Evolutionary conservation across 2,329 filamentous ascomycete genomes (phyloP).

Genomic region (Monilinia aucupariae): DNA sequence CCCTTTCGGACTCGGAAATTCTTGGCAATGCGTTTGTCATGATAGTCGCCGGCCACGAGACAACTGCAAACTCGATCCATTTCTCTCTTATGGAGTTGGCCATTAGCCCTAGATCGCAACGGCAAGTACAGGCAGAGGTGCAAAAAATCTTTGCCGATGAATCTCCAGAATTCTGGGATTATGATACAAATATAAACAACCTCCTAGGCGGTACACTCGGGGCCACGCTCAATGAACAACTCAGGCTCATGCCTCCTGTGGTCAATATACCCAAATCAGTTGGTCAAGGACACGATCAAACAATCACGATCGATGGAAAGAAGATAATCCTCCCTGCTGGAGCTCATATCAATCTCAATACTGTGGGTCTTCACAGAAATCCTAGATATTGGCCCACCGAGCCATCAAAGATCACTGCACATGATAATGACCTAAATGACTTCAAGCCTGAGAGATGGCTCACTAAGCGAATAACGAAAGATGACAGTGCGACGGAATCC

Average conservation of each 20-base stretch:
- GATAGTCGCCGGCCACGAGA: constrained; percentile 73
- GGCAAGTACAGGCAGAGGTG: constrained; percentile 62
- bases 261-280: constrained; percentile 66
- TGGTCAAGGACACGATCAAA: constrained; percentile 45
- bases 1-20: constrained; percentile 59
- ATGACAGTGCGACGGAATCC: constrained; percentile 28
- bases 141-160: constrained; percentile 56
- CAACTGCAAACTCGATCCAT: constrained; percentile 69
- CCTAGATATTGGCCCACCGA: constrained; percentile 49
- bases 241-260: constrained; percentile 68
- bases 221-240: constrained; percentile 71
- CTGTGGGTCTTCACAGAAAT: constrained; percentile 46
- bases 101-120: constrained; percentile 57
- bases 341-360: constrained; percentile 42
- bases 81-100: constrained; percentile 66
- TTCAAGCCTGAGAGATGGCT: constrained; percentile 56
- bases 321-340: constrained; percentile 26
- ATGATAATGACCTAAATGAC: constrained; percentile 33
- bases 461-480: constrained; percentile 54
- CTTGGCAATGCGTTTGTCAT: constrained; percentile 67
- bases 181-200: constrained; percentile 59
- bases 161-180: constrained; percentile 61
- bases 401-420: constrained; percentile 59
- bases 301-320: constrained; percentile 40
- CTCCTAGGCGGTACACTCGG: constrained; percentile 66